phyloP scores from a whole-genome alignment of 108 stramenopile species.

The Cyclostephanos tholiformis region DNA sequence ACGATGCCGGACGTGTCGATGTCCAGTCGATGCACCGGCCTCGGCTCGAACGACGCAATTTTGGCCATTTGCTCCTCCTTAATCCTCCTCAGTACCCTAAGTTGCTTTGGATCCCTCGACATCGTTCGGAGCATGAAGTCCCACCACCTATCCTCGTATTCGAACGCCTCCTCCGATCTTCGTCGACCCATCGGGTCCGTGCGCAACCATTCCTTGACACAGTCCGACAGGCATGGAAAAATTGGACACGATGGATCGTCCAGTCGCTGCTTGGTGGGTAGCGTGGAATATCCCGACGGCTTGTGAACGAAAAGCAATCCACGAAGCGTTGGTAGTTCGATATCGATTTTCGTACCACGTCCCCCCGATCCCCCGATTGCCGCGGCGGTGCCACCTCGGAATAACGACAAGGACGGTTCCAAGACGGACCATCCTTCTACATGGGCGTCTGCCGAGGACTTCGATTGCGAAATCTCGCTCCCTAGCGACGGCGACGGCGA shows the following conservation, averaged over 20 bases:
- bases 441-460: not conserved
- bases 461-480: not conserved
- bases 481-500: not conserved
- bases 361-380: not conserved
- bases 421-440: constrained; percentile 15
- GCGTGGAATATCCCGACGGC: constrained; percentile 41
- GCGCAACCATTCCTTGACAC: constrained; percentile 30
- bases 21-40: constrained; percentile 74
- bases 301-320: constrained; percentile 46
- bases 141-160: constrained; percentile 38
- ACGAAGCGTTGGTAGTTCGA: constrained; percentile 31
- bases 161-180: constrained; percentile 16
- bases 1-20: constrained; percentile 70
- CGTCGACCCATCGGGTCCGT: constrained; percentile 20
- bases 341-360: not conserved
- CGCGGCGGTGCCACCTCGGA: not conserved
- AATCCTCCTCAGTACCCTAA: constrained; percentile 15
- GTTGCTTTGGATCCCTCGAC: constrained; percentile 14
- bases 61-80: constrained; percentile 14
- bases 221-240: constrained; percentile 35
- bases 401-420: constrained; percentile 14
- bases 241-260: constrained; percentile 13
- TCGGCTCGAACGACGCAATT: constrained; percentile 32
- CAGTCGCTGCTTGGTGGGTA: constrained; percentile 37
- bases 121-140: constrained; percentile 3